Evolutionary conservation across 106 monocot species (phyloP).

Genomic region (Apostasia ramifera): DNA sequence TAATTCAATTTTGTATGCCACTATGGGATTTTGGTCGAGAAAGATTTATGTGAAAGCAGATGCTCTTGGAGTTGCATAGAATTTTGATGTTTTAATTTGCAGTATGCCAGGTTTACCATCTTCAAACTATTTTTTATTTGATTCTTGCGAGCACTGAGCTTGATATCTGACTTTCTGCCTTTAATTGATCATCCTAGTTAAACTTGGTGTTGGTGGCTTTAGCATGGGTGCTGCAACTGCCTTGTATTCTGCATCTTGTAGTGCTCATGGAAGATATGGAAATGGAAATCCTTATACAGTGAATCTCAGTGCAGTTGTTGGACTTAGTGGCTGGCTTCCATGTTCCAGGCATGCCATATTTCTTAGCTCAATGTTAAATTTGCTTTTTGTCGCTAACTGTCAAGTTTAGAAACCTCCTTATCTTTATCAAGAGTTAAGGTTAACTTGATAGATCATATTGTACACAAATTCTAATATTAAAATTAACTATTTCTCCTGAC

Average conservation of each 20-base stretch:
- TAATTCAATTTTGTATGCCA: too few relatives aligned
- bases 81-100: not conserved
- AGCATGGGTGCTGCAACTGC: conserved; percentile 98
- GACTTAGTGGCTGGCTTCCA: conserved; percentile 98
- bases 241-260: conserved; percentile 83
- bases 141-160: too few relatives aligned
- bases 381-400: not conserved
- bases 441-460: too few relatives aligned
- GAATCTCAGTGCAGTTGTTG: conserved; percentile 61
- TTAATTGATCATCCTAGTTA: conserved; percentile 43
- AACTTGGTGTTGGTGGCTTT: conserved; percentile 95
- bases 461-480: too few relatives aligned
- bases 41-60: too few relatives aligned
- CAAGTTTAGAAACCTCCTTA: not conserved
- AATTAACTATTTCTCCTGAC: too few relatives aligned
- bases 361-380: not conserved
- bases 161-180: not conserved
- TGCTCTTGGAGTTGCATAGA: too few relatives aligned
- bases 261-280: conserved; percentile 67
- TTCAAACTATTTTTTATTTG: not conserved
- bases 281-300: conserved; percentile 79
- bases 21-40: too few relatives aligned
- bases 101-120: not conserved
- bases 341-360: conserved; percentile 47
- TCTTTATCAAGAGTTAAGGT: too few relatives aligned